Evolutionary conservation across 1,284 basidiomycete species (phyloP).

Genomic region (Ceratobasidium sp.): DNA sequence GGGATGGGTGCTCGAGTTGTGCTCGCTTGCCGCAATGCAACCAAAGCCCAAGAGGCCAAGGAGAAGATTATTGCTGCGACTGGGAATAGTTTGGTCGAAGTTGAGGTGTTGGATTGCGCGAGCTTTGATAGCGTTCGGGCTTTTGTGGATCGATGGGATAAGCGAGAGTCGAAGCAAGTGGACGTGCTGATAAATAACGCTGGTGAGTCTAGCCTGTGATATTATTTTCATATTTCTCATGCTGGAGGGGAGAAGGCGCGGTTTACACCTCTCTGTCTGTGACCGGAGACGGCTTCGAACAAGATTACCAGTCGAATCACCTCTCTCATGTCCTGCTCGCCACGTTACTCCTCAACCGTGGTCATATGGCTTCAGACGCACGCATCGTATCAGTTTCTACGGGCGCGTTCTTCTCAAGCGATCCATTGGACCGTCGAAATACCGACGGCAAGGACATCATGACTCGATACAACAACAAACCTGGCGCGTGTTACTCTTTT

Average conservation of each 20-base stretch:
- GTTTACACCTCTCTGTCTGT: background rate
- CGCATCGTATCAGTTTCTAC: slow-evolving; percentile 42
- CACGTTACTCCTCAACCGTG: slow-evolving; percentile 33
- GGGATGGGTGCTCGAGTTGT: slow-evolving; percentile 43
- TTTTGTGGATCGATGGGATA: slow-evolving; percentile 41
- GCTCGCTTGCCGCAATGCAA: slow-evolving; percentile 37
- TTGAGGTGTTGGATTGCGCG: slow-evolving; percentile 40
- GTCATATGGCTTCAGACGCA: slow-evolving; percentile 26
- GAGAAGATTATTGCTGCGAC: slow-evolving; percentile 40
- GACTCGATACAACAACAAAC: background rate
- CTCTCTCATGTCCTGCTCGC: slow-evolving; percentile 40
- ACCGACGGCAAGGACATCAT: slow-evolving; percentile 32
- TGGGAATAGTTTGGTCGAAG: slow-evolving; percentile 13
- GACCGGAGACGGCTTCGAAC: slow-evolving; percentile 42
- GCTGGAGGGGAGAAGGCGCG: slow-evolving; percentile 24
- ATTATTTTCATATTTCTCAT: background rate
- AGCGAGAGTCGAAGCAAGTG: slow-evolving; percentile 27
- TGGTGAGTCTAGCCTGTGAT: slow-evolving; percentile 23
- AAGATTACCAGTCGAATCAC: slow-evolving; percentile 41
- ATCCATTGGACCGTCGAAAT: slow-evolving; percentile 19
- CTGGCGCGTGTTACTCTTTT: slow-evolving; percentile 19
- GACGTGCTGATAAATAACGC: slow-evolving; percentile 46
- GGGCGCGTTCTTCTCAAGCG: slow-evolving; percentile 27
- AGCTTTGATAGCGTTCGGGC: slow-evolving; percentile 37
- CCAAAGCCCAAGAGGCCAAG: slow-evolving; percentile 37